Evolutionary conservation across 1,284 basidiomycete genomes (phyloP).

Genomic region (Rhodotorula sp.): DNA sequence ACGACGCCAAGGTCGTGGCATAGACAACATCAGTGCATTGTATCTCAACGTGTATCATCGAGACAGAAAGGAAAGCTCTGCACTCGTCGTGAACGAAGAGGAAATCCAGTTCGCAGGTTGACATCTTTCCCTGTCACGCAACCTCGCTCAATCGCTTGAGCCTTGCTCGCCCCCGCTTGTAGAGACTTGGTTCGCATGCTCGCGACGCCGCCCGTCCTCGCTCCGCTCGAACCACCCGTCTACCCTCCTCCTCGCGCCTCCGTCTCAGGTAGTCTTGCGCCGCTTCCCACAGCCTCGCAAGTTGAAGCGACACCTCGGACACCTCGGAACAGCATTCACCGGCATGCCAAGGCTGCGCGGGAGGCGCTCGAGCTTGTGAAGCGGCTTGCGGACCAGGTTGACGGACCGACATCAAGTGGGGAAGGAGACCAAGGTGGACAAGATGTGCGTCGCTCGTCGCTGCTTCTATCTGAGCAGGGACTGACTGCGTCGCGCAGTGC

Average conservation of each 20-base stretch:
- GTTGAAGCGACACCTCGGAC: no score
- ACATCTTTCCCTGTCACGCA: no score
- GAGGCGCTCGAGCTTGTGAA: conserved; percentile 17
- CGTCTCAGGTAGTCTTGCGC: background rate
- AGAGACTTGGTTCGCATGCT: background rate
- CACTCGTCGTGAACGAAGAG: no score
- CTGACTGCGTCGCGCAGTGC: background rate
- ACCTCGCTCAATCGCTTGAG: no score
- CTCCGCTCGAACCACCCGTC: background rate
- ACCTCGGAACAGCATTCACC: background rate
- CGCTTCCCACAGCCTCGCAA: background rate
- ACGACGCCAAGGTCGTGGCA: background rate
- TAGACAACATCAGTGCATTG: background rate
- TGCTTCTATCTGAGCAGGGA: no score
- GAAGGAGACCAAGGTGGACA: background rate
- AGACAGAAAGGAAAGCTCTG: no score
- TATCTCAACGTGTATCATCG: background rate
- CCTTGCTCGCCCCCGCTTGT: background rate
- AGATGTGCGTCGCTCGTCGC: background rate
- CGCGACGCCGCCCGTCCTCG: background rate
- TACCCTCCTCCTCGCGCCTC: conserved; percentile 3
- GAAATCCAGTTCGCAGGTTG: no score
- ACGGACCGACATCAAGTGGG: background rate
- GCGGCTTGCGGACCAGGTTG: conserved; percentile 13
- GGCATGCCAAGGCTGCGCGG: conserved; percentile 2